A percentile compares a stretch with the other conserved stretches of the same genome.
Conservation (phyloP, 805 yeast species). For the Lipomyces sp. region DNA sequence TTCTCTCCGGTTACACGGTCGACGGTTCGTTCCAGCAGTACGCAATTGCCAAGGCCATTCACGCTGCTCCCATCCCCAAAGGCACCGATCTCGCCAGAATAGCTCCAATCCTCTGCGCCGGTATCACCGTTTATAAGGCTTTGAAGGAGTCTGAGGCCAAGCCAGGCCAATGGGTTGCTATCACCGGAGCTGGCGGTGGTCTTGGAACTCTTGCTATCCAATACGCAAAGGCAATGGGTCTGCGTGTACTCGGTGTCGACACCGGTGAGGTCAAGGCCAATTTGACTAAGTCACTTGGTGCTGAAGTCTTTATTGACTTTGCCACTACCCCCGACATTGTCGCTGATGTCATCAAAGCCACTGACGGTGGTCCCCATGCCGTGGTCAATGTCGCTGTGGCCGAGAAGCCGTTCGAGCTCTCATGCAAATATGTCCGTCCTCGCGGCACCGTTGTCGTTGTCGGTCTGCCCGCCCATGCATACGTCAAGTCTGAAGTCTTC, state of each 20-base stretch:
- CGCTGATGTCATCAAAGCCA: constrained; percentile 58
- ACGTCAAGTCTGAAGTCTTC: constrained; percentile 71
- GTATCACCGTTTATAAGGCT: constrained; percentile 90
- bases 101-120: constrained; percentile 88
- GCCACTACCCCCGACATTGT: constrained; percentile 59
- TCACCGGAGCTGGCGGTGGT: constrained; percentile 83
- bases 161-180: constrained; percentile 77
- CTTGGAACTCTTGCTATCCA: constrained; percentile 75
- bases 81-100: constrained; percentile 74
- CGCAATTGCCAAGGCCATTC: constrained; percentile 85
- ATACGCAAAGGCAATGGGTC: constrained; percentile 78
- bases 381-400: constrained; percentile 77
- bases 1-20: constrained; percentile 82
- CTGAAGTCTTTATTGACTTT: constrained; percentile 67
- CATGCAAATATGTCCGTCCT: constrained; percentile 64
- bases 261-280: constrained; percentile 68
- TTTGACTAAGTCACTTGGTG: constrained; percentile 64
- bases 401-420: constrained; percentile 66
- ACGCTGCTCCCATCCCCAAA: constrained; percentile 78
- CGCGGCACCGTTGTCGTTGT: constrained; percentile 73
- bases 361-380: constrained; percentile 78
- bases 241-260: constrained; percentile 71
- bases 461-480: constrained; percentile 82
- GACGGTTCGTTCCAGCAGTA: constrained; percentile 93
- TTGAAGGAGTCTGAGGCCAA: constrained; percentile 72